phyloP scores from a whole-genome alignment of 129 eudicot species.

The Flaveria bidentis region DNA sequence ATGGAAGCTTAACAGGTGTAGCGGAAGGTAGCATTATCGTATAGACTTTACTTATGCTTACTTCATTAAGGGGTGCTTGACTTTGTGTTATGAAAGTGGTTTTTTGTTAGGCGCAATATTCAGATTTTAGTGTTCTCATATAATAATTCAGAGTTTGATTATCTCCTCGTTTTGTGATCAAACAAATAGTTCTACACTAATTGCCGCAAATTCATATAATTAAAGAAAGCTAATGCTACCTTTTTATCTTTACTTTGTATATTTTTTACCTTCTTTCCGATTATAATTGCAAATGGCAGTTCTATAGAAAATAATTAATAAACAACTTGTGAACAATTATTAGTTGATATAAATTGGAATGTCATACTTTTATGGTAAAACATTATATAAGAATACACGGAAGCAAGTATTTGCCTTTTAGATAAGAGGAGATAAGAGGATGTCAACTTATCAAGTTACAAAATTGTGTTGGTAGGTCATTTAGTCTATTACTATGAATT shows the following conservation, averaged over 20 bases:
- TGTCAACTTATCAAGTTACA: no score
- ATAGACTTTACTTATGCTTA: not conserved
- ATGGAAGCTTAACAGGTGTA: constrained; percentile 19
- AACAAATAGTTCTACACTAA: not conserved
- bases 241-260: not conserved
- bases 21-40: constrained; percentile 14
- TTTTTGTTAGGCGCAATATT: not conserved
- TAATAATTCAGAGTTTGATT: not conserved
- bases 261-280: not conserved
- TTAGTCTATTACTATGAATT: no score
- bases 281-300: not conserved
- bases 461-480: no score
- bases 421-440: no score
- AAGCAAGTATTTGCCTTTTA: no score
- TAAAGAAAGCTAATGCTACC: not conserved
- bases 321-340: not conserved
- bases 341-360: not conserved
- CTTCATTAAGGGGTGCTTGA: not conserved
- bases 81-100: not conserved
- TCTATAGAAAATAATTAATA: not conserved
- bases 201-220: not conserved
- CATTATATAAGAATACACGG: no score
- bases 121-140: not conserved
- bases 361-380: not conserved
- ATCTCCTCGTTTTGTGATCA: not conserved